Percentiles rank a stretch among this genome's conserved stretches.
These are phyloP conservation scores for Candida ipomoeae DNA, from an alignment of 805 yeast genomes.

Conservation along the genomic window DNA sequence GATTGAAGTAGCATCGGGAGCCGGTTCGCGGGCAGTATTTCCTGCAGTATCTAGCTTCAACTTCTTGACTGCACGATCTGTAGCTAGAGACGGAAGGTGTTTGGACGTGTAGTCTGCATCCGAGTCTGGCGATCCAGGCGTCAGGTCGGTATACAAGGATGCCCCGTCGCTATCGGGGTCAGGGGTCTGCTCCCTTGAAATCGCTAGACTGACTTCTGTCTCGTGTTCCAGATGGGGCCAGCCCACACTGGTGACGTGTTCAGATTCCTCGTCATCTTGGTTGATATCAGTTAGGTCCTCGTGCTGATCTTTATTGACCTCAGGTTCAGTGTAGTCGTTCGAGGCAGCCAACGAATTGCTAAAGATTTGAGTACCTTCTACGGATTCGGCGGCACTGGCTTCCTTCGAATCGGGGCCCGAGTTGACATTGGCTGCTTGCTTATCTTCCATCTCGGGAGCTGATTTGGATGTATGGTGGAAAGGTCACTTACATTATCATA, in stretches of 20 bases:
- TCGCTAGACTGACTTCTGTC: not conserved
- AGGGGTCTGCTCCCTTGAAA: constrained; percentile 14
- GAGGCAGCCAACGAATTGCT: constrained; percentile 1
- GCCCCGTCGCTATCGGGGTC: constrained; percentile 9
- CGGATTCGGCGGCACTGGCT: not conserved
- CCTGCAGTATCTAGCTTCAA: not conserved
- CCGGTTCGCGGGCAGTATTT: not conserved
- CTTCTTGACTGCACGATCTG: constrained; percentile 8
- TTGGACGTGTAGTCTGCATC: constrained; percentile 1
- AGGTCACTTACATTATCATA: not conserved
- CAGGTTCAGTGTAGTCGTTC: not conserved
- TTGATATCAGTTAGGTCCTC: not conserved
- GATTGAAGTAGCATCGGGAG: not conserved
- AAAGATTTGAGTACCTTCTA: not conserved
- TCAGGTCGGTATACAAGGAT: constrained; percentile 10
- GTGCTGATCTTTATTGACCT: not conserved
- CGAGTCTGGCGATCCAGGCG: constrained; percentile 9
- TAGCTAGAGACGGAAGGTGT: constrained; percentile 1
- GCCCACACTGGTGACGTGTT: not conserved
- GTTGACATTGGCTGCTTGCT: not conserved
- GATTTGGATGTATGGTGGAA: too few relatives aligned
- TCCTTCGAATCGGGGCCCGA: not conserved
- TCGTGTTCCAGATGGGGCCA: not conserved
- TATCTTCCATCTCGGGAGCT: not conserved
- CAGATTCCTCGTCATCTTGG: not conserved